Percentiles rank a stretch among this genome's conserved stretches.
Conservation (phyloP, 164 flowering plant genomes). For the Vitis riparia region DNA sequence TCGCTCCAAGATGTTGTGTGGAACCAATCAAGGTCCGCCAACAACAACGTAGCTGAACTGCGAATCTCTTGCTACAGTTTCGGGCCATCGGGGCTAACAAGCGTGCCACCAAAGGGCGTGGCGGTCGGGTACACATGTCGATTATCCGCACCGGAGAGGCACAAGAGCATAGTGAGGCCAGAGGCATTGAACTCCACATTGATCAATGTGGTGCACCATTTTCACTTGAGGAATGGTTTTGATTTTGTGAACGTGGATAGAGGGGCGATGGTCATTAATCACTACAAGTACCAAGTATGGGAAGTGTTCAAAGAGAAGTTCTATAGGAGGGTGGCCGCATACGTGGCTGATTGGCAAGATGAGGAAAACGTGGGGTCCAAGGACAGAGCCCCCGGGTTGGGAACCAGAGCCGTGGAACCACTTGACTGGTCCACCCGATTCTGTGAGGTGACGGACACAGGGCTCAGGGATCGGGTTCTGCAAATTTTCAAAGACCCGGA, state of each 20-base stretch:
- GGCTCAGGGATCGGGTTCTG: constrained; percentile 53
- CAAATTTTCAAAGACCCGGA: constrained; percentile 28
- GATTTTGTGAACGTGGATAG: constrained; percentile 30
- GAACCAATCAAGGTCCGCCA: constrained; percentile 20
- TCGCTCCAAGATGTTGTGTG: constrained; percentile 32
- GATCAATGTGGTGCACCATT: constrained; percentile 89
- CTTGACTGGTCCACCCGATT: constrained; percentile 69
- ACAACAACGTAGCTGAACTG: constrained; percentile 39
- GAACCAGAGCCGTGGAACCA: constrained; percentile 75
- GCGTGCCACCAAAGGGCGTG: constrained; percentile 55
- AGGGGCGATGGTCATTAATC: constrained; percentile 57
- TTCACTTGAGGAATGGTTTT: constrained; percentile 50
- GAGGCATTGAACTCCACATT: constrained; percentile 58
- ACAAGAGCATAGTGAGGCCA: constrained; percentile 75
- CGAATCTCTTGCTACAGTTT: constrained; percentile 58
- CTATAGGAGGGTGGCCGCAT: constrained; percentile 77
- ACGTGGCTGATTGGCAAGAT: constrained; percentile 80
- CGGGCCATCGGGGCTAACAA: constrained; percentile 77
- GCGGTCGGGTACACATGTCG: constrained; percentile 80
- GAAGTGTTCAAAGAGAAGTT: constrained; percentile 83
- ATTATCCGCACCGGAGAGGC: constrained; percentile 54
- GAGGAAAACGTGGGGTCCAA: constrained; percentile 70
- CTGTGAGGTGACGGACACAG: constrained; percentile 71
- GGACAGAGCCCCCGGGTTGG: constrained; percentile 88
- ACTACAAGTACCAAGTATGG: constrained; percentile 95